These are phyloP conservation scores for Scytalidium sp. DNA, from an alignment of 2,329 filamentous ascomycete species.

Conservation along the genomic window DNA sequence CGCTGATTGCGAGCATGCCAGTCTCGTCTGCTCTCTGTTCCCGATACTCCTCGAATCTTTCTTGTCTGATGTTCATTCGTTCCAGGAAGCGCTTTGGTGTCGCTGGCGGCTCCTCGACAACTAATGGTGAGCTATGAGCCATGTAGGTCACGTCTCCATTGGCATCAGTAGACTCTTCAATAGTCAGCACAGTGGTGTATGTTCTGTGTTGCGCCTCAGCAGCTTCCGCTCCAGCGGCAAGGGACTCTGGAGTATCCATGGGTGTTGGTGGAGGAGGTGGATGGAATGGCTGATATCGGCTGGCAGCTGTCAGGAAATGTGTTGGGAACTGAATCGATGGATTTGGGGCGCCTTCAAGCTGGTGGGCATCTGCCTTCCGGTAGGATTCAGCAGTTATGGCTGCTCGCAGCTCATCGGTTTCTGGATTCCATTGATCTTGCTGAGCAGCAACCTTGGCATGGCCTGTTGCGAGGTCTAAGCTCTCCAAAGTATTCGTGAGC, in stretches of 20 bases:
- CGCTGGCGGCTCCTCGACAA: constrained; percentile 41
- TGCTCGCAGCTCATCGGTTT: constrained; percentile 33
- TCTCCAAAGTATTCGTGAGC: constrained; percentile 56
- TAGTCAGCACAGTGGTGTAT: constrained; percentile 63
- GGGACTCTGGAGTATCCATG: constrained; percentile 37
- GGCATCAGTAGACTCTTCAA: constrained; percentile 62
- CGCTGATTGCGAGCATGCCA: constrained; percentile 79
- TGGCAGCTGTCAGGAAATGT: constrained; percentile 56
- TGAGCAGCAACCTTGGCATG: constrained; percentile 35
- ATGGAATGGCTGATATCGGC: constrained; percentile 74
- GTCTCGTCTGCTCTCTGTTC: constrained; percentile 45
- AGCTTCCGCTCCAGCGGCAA: constrained; percentile 34
- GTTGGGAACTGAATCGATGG: constrained; percentile 63
- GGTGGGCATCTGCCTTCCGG: constrained; percentile 45
- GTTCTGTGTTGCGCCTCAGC: constrained; percentile 44
- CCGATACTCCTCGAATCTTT: constrained; percentile 54
- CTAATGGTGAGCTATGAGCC: constrained; percentile 57
- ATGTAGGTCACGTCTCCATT: constrained; percentile 59
- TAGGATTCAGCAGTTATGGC: constrained; percentile 42
- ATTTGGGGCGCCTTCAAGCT: constrained; percentile 43
- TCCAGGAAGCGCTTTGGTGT: constrained; percentile 57
- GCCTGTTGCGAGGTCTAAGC: constrained; percentile 57
- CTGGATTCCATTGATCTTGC: constrained; percentile 23
- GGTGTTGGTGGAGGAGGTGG: constrained; percentile 78
- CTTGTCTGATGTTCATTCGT: constrained; percentile 64